Percentiles rank a stretch among this genome's conserved stretches.
Evolutionary conservation across 2,329 filamentous ascomycete genomes (phyloP).

Genomic region (Orbilia brochopaga): DNA sequence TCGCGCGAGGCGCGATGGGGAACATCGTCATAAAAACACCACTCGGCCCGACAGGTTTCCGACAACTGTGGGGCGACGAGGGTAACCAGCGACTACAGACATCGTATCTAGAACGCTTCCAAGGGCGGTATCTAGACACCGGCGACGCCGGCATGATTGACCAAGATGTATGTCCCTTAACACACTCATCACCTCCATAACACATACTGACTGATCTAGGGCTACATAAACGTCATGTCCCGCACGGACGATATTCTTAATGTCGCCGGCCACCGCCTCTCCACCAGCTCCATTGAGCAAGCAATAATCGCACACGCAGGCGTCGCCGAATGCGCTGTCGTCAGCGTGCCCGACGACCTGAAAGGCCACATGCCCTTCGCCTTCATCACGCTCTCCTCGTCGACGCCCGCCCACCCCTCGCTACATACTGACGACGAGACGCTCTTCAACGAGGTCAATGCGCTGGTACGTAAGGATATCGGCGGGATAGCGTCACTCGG

Average conservation of each 20-base stretch:
- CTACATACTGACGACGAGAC: conserved; percentile 24
- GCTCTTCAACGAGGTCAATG: conserved; percentile 68
- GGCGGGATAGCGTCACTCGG: conserved; percentile 85
- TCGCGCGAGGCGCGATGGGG: conserved; percentile 77
- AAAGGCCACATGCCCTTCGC: conserved; percentile 94
- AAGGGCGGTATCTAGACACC: conserved; percentile 84
- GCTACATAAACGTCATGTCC: conserved; percentile 69
- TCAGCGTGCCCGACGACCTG: conserved; percentile 81
- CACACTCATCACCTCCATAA: neutral
- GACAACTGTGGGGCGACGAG: conserved; percentile 83
- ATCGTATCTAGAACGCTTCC: conserved; percentile 81
- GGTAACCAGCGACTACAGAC: conserved; percentile 74
- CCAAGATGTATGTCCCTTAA: conserved; percentile 61
- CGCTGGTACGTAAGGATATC: conserved; percentile 76
- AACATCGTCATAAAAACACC: conserved; percentile 88
- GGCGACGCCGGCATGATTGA: conserved; percentile 90
- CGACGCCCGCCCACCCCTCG: conserved; percentile 58
- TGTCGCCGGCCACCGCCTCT: conserved; percentile 90
- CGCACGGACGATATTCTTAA: conserved; percentile 87
- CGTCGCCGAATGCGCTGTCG: conserved; percentile 83
- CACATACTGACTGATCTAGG: conserved; percentile 53
- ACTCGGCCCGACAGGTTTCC: conserved; percentile 82
- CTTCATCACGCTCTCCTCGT: conserved; percentile 71
- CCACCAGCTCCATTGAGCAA: conserved; percentile 88
- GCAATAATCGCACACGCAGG: conserved; percentile 79